Base-by-base conservation (phyloP, 768 basidiomycete genomes). In the Lyophyllum semitale region DNA sequence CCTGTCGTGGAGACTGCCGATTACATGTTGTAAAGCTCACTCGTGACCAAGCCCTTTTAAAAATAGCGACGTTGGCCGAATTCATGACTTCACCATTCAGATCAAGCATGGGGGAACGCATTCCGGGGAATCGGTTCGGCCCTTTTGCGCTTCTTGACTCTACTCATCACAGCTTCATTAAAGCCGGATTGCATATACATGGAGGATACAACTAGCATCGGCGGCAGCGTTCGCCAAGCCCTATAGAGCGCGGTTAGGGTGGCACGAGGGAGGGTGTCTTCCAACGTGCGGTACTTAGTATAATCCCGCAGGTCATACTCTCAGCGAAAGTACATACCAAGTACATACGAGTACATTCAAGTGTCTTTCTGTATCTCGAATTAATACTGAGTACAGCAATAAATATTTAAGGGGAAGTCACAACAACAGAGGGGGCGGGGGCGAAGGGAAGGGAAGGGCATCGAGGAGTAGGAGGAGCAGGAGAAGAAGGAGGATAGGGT, bases 161-260 rank as follows among this genome's bases (percentile, higher is more conserved):
- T 89, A 61, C 53, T 59, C 49, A 45, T 51, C 51, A 53, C 40
- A 51, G 53, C 48, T 42, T 40, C 17, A 48, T 33, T 32, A 43
- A 40, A 51, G 56, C 52, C 18, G 22, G 5, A 49, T 22, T 25
- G 42, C 57, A 40, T 25, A 44, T n/a, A 37, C 22, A 47, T 54
- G 37, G 48, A 51, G 37, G 55, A 47, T 48, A 64, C 65, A 47
- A 68, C 91, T 6, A 95, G 92, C 70, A n/a, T 96, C 95, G 26
- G 93, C 95, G 6, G 95, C 95, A 1, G 95, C 95, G 67, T 97
- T 95, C 26, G 95, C 95, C 48, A 97, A 77, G 2, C 93, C 93
- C 68, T 97, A 93, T 32, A 98, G 76, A 12, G 95, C 95, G 95
- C 93, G 58, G 90, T 93, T 58, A 97, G 76, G 29, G 90, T 84